Evolutionary conservation across 106 monocot species (phyloP), one percentile per base, ranked within the genome.

Genomic region (Chionographis japonica): DNA sequence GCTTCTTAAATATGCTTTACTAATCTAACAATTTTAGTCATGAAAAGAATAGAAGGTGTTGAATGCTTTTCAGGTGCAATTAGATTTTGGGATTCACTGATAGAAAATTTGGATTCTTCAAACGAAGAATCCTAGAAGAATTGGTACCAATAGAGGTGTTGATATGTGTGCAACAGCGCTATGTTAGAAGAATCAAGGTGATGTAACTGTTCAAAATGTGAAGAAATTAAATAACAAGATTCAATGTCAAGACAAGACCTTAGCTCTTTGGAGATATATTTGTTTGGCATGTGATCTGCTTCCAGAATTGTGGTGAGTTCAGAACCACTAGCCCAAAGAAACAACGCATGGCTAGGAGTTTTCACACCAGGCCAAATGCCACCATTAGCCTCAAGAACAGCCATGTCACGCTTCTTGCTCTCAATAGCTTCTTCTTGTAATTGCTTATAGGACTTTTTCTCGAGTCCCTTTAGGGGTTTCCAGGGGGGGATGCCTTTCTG

Each of bases 321-420:
- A 67, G 88, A 78, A 12, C 92, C 92, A 76, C 92, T 85, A 14
- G 92, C 92, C 92, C 92, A 92, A 68, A 92, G 88, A 74, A 92
- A 92, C 14, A 92, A 64, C 10, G 92, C 92, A 81, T 92, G 85
- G 72, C 92, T 92, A 63, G 92, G 92, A 60, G 70, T 88, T 76
- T 63, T 88, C 19, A 88, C 88, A 17, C 92, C 92, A 51, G 92
- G 92, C 92, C 88, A 92, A 50, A 92, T 67, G 15, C 92, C 92
- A 75, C 74, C 80, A 69, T 92, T 92, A 55, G 92, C 92, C 73
- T 78, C 73, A 71, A 92, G 92, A 19, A 92, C 92, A 60, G 92
- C 92, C 83, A 92, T 64, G 75, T 92, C 92, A 68, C 88, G 82
- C 49, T 64, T 85, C 67, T 92, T 92, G 75, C 92, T 92, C 61